These are phyloP conservation scores for Purshia tridentata DNA, from an alignment of 306 rosid genomes.

Conservation along the genomic window DNA sequence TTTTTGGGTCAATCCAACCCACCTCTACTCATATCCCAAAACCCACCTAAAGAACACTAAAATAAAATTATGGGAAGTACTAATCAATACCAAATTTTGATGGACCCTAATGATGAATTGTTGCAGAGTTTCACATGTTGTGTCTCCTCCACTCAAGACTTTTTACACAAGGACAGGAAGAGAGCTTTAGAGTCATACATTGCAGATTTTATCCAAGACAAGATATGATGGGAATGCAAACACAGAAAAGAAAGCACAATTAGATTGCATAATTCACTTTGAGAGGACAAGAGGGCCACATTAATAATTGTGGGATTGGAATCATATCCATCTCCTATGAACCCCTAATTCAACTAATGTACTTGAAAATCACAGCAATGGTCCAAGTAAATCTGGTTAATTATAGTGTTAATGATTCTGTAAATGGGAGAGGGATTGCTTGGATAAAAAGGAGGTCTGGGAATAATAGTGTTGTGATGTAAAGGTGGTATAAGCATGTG, in stretches of 20 bases:
- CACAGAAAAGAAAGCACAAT: slow-evolving; percentile 15
- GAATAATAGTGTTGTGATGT: slow-evolving; percentile 40
- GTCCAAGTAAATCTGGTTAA: slow-evolving; percentile 27
- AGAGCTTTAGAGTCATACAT: slow-evolving; percentile 16
- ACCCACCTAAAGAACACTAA: slow-evolving; percentile 13
- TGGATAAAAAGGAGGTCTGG: slow-evolving; percentile 17
- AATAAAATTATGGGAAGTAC: not conserved
- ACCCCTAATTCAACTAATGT: slow-evolving; percentile 16
- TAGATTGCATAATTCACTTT: slow-evolving; percentile 25
- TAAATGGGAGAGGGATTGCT: slow-evolving; percentile 19
- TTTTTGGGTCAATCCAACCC: no score
- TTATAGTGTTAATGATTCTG: slow-evolving; percentile 28
- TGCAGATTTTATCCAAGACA: slow-evolving; percentile 32
- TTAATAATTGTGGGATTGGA: slow-evolving; percentile 26
- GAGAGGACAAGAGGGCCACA: slow-evolving; percentile 30
- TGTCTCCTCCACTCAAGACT: slow-evolving; percentile 35
- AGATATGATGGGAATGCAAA: slow-evolving; percentile 25
- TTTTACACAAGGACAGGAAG: slow-evolving; percentile 10
- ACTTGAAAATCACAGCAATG: slow-evolving; percentile 8
- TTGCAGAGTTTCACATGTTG: slow-evolving; percentile 34
- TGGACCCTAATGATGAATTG: slow-evolving; percentile 30
- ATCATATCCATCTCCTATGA: slow-evolving; percentile 20
- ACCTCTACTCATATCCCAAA: slow-evolving; percentile 11
- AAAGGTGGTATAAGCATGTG: slow-evolving; percentile 52
- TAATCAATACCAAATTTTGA: slow-evolving; percentile 19